Conservation (phyloP, 2,329 filamentous ascomycete species). For the Beauveria australis region DNA sequence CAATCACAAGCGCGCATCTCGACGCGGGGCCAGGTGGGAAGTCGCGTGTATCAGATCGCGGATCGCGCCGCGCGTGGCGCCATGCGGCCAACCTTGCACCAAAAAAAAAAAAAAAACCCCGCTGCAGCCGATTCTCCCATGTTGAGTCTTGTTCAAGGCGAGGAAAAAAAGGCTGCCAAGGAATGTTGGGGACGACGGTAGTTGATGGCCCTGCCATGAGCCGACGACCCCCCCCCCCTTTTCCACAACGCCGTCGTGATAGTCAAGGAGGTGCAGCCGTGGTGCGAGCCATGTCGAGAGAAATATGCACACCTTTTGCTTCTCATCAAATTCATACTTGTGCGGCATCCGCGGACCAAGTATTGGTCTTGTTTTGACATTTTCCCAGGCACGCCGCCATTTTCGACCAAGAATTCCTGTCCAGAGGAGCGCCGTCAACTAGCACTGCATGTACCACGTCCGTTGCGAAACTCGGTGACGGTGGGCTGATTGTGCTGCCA, state of each 20-base stretch:
- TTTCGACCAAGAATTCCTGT: background rate
- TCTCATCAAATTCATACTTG: background rate
- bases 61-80: background rate
- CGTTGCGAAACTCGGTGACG: too few relatives aligned
- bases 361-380: background rate
- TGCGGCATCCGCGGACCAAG: background rate
- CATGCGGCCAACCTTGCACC: background rate
- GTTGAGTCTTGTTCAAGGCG: background rate
- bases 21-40: slow-evolving; percentile 1
- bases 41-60: slow-evolving; percentile 2
- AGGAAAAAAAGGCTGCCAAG: too few relatives aligned
- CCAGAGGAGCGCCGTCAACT: background rate
- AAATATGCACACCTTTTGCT: background rate
- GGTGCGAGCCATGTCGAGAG: background rate
- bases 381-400: background rate
- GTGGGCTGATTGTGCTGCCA: too few relatives aligned
- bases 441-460: too few relatives aligned
- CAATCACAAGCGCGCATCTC: slow-evolving; percentile 5
- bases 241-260: background rate
- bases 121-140: background rate
- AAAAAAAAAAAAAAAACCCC: background rate
- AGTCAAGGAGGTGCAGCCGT: background rate
- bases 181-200: background rate
- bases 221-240: background rate
- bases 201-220: background rate